phyloP scores from a whole-genome alignment of 1,139 yeast genomes.

The Spencermartinsiella ligniputridi region DNA sequence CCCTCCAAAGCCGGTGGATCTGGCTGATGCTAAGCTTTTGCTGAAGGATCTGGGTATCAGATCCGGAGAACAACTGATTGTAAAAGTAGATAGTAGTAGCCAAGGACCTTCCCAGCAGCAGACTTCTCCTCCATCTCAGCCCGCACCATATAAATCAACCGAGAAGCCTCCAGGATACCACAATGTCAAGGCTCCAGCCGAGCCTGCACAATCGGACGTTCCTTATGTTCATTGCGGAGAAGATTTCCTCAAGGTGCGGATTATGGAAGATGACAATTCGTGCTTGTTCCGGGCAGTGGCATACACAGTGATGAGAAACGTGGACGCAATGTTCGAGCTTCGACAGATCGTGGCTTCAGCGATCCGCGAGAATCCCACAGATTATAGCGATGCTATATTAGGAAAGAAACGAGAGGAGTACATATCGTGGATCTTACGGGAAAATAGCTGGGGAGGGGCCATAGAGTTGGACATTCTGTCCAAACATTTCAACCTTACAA shows the following conservation, averaged over 20 bases:
- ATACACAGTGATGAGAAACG: constrained; percentile 45
- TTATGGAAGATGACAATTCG: constrained; percentile 75
- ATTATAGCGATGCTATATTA: constrained; percentile 56
- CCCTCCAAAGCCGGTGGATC: constrained; percentile 50
- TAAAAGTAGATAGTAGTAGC: constrained; percentile 24
- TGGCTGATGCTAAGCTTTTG: constrained; percentile 23
- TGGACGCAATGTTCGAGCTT: constrained; percentile 41
- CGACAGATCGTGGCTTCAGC: constrained; percentile 45
- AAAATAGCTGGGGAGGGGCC: constrained; percentile 82
- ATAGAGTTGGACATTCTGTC: constrained; percentile 69
- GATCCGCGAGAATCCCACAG: constrained; percentile 42
- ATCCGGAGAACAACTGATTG: constrained; percentile 54
- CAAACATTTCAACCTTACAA: constrained; percentile 47
- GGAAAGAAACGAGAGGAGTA: constrained; percentile 52
- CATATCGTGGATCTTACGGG: constrained; percentile 55
- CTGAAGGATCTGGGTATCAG: constrained; percentile 44
- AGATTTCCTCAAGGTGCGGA: constrained; percentile 45
- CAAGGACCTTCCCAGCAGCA: not conserved
- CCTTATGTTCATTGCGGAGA: constrained; percentile 18
- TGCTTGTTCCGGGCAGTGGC: constrained; percentile 70
- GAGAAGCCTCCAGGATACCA: not conserved
- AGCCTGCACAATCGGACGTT: not conserved
- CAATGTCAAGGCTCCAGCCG: not conserved
- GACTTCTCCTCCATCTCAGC: not conserved
- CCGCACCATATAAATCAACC: not conserved